Conservation (phyloP, 352 stramenopile genomes). For the Phytophthora agathidicida region DNA sequence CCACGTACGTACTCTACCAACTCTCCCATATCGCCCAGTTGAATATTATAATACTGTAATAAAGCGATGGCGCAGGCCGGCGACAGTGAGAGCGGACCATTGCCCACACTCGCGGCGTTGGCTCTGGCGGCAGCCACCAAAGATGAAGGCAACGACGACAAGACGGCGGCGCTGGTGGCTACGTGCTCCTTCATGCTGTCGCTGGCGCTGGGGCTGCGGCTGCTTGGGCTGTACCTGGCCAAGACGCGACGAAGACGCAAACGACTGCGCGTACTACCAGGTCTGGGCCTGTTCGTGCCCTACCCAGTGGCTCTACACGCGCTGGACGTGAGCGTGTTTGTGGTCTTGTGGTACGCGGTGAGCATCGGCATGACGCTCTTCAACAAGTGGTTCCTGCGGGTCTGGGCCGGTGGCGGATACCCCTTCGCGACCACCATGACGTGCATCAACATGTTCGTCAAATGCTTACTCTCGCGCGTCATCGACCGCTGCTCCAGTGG, state of each 20-base stretch:
- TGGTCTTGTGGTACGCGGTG: conserved; percentile 84
- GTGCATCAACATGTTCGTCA: conserved; percentile 82
- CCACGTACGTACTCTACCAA: background rate
- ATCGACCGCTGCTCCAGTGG: conserved; percentile 52
- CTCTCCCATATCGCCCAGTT: conserved; percentile 22
- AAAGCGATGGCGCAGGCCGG: conserved; percentile 16
- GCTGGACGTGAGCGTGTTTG: conserved; percentile 72
- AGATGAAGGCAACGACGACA: conserved; percentile 37
- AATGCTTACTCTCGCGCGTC: conserved; percentile 66
- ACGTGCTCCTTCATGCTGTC: conserved; percentile 72
- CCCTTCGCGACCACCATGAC: conserved; percentile 83
- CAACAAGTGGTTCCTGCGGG: conserved; percentile 84
- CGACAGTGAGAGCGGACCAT: conserved; percentile 14
- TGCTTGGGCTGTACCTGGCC: conserved; percentile 45
- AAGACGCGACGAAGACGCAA: conserved; percentile 28
- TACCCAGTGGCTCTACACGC: conserved; percentile 48
- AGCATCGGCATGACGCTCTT: conserved; percentile 89
- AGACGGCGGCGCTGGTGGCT: conserved; percentile 56
- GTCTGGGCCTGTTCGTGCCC: conserved; percentile 18
- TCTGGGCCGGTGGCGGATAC: conserved; percentile 72
- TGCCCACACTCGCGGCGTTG: conserved; percentile 21
- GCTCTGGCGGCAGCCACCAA: conserved; percentile 5
- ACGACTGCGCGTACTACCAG: conserved; percentile 20
- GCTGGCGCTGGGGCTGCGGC: conserved; percentile 49
- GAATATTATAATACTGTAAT: background rate